A percentile compares a stretch with the other conserved stretches of the same genome.
These are phyloP conservation scores for Fraxinus sp. DNA, from an alignment of 305 asterid genomes.

Conservation along the genomic window DNA sequence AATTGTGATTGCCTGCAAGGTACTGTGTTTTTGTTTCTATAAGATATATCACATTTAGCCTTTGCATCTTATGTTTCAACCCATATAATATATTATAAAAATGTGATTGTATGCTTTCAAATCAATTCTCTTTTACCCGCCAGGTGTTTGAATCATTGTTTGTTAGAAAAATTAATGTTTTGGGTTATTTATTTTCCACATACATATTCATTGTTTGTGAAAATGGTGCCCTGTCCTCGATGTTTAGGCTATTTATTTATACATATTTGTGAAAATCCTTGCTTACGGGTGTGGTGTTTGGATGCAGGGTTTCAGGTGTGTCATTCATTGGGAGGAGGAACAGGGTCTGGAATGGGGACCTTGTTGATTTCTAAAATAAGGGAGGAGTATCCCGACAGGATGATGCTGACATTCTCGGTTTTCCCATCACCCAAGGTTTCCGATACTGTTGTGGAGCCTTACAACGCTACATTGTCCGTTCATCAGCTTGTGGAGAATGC, in stretches of 20 bases:
- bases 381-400: constrained; percentile 46
- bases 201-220: background rate
- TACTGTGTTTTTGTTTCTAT: constrained; percentile 5
- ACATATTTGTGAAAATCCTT: background rate
- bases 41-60: background rate
- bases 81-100: background rate
- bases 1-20: constrained; percentile 77
- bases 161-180: background rate
- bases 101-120: background rate
- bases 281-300: background rate
- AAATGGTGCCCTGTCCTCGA: background rate
- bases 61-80: background rate
- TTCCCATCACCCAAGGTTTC: constrained; percentile 46
- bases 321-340: constrained; percentile 48
- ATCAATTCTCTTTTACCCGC: background rate
- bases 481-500: constrained; percentile 47
- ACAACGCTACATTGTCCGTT: constrained; percentile 41
- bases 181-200: background rate
- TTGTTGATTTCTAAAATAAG: constrained; percentile 39
- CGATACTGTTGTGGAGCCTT: constrained; percentile 42
- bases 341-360: constrained; percentile 49
- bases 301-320: constrained; percentile 42
- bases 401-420: constrained; percentile 46
- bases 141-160: background rate
- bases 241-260: background rate